Evolutionary conservation across 2,329 filamentous ascomycete genomes (phyloP).

Genomic region (Penicillium hordei): DNA sequence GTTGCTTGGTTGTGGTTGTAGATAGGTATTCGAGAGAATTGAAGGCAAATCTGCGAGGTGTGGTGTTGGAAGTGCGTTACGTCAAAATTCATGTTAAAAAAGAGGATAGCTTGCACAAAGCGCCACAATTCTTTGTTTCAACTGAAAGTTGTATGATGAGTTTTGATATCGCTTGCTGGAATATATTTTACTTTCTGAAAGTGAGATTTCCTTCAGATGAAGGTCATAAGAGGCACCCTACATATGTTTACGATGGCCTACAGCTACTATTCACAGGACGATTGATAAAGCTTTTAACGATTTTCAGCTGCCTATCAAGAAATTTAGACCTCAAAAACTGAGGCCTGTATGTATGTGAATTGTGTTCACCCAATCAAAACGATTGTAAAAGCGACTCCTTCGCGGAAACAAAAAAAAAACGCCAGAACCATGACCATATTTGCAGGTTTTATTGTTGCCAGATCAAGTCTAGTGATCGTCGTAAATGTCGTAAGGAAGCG

Average conservation of each 20-base stretch:
- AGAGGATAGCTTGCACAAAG: not conserved
- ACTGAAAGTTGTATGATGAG: not conserved
- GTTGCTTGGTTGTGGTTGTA: conserved; percentile 6
- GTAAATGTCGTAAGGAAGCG: conserved; percentile 19
- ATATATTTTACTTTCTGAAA: not conserved
- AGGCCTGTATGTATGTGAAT: not conserved
- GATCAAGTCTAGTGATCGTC: conserved; percentile 13
- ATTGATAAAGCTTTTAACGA: not conserved
- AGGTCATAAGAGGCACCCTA: not conserved
- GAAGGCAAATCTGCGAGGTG: conserved; percentile 6
- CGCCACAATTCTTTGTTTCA: not conserved
- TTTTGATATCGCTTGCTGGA: not conserved
- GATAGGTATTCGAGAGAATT: conserved; percentile 8
- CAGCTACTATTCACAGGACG: not conserved
- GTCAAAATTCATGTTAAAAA: conserved; percentile 14
- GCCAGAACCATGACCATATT: conserved; percentile 6
- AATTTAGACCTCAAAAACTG: not conserved
- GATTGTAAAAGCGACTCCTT: not conserved
- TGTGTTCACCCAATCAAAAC: not conserved
- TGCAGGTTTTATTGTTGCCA: conserved; percentile 5
- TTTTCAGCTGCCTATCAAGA: not conserved
- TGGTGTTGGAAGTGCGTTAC: conserved; percentile 12
- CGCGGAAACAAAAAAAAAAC: conserved; percentile 1
- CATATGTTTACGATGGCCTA: not conserved
- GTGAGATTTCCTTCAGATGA: not conserved